These are phyloP conservation scores for Fusarium caatingaense DNA, from an alignment of 2,329 filamentous ascomycete genomes.

Conservation along the genomic window DNA sequence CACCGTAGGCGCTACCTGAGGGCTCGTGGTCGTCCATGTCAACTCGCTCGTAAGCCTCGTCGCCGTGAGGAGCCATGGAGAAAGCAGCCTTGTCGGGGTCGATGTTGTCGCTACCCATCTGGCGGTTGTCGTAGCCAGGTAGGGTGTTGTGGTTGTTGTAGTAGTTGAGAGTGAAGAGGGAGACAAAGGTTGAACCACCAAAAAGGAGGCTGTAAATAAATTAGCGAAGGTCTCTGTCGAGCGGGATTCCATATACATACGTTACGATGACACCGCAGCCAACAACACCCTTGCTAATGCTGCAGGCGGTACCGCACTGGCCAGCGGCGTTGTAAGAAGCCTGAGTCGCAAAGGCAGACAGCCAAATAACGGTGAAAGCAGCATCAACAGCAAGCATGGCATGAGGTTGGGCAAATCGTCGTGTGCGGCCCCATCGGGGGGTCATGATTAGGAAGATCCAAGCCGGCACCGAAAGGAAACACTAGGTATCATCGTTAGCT, in stretches of 20 bases:
- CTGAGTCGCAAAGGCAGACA: constrained; percentile 74
- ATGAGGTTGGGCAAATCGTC: constrained; percentile 70
- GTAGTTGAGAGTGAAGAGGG: constrained; percentile 70
- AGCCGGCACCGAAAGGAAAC: constrained; percentile 71
- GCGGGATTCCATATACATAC: constrained; percentile 56
- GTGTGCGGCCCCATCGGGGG: constrained; percentile 71
- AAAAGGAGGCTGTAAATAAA: constrained; percentile 63
- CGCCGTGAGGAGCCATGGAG: constrained; percentile 73
- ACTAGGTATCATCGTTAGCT: constrained; percentile 56
- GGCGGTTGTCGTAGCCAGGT: constrained; percentile 68
- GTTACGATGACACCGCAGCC: constrained; percentile 71
- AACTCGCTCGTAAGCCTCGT: constrained; percentile 73
- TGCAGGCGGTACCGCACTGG: constrained; percentile 67
- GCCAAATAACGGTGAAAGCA: constrained; percentile 71
- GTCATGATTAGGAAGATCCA: constrained; percentile 75
- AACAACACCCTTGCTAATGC: constrained; percentile 72
- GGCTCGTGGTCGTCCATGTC: constrained; percentile 65
- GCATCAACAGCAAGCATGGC: constrained; percentile 69
- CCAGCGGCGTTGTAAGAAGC: constrained; percentile 70
- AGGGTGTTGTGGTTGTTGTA: constrained; percentile 71
- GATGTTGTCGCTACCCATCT: constrained; percentile 62
- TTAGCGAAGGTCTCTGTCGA: constrained; percentile 5
- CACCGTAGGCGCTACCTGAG: constrained; percentile 34
- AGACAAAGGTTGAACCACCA: constrained; percentile 64
- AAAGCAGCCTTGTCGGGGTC: constrained; percentile 77